Conservation (phyloP, 2,329 filamentous ascomycete genomes). For the Capronia epimyces region DNA sequence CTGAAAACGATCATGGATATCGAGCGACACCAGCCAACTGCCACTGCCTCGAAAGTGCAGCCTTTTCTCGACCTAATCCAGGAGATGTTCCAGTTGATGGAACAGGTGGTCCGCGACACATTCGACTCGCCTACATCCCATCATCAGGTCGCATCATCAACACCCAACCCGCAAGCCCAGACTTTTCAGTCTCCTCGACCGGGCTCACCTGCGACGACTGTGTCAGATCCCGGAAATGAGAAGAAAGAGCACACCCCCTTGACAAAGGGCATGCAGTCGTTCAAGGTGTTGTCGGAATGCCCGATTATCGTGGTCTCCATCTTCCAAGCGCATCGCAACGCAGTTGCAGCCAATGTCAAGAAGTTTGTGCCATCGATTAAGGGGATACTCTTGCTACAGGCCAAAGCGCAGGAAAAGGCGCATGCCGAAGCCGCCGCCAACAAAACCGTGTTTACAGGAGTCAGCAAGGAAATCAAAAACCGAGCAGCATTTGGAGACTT, state of each 20-base stretch:
- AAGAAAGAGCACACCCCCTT: constrained; percentile 76
- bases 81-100: constrained; percentile 93
- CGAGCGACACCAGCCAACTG: constrained; percentile 84
- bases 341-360: constrained; percentile 79
- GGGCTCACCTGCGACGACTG: constrained; percentile 77
- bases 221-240: constrained; percentile 71
- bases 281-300: constrained; percentile 96
- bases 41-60: constrained; percentile 75
- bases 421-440: constrained; percentile 76
- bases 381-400: constrained; percentile 78
- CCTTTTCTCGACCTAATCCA: constrained; percentile 86
- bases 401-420: constrained; percentile 85
- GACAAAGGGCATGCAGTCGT: constrained; percentile 93
- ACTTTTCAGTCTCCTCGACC: constrained; percentile 84
- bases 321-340: constrained; percentile 82
- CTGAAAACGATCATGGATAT: constrained; percentile 98
- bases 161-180: constrained; percentile 49
- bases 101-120: constrained; percentile 88
- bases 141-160: constrained; percentile 38
- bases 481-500: constrained; percentile 93
- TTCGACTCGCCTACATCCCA: constrained; percentile 66
- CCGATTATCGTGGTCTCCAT: constrained; percentile 98
- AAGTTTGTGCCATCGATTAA: constrained; percentile 93
- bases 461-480: constrained; percentile 90
- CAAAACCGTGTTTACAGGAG: constrained; percentile 81